Conservation (phyloP, 177 flowering plant species). For the Tripterygium wilfordii region DNA sequence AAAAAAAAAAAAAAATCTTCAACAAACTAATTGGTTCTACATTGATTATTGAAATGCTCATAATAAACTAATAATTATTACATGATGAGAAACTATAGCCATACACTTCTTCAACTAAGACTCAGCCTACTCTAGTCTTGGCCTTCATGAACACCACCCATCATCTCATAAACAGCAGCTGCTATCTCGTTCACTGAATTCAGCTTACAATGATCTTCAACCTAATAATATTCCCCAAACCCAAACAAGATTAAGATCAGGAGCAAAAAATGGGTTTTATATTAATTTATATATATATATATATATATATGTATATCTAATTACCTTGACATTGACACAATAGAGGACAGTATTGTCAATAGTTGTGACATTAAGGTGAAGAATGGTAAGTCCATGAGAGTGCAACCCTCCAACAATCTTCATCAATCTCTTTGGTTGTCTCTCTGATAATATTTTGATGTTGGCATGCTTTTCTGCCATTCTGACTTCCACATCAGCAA, state of each 20-base stretch:
- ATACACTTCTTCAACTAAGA: too few species aligned
- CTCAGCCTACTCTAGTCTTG: too few species aligned
- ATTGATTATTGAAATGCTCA: too few species aligned
- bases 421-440: slow-evolving; percentile 36
- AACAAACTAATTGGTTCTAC: too few species aligned
- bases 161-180: slow-evolving; percentile 51
- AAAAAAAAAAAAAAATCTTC: too few species aligned
- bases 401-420: slow-evolving; percentile 30
- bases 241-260: too few species aligned
- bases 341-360: slow-evolving; percentile 27
- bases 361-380: slow-evolving; percentile 46
- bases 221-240: too few species aligned
- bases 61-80: too few species aligned
- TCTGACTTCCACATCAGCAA: slow-evolving; percentile 43
- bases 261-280: too few species aligned
- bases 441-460: slow-evolving; percentile 26
- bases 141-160: slow-evolving; percentile 50
- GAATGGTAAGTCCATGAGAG: slow-evolving; percentile 22
- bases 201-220: slow-evolving; percentile 55
- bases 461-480: slow-evolving; percentile 49
- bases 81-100: too few species aligned
- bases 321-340: slow-evolving; percentile 41
- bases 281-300: neutral
- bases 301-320: neutral
- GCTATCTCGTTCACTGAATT: slow-evolving; percentile 60